These are phyloP conservation scores for Termitomyces sp. DNA, from an alignment of 768 basidiomycete species.

Conservation along the genomic window DNA sequence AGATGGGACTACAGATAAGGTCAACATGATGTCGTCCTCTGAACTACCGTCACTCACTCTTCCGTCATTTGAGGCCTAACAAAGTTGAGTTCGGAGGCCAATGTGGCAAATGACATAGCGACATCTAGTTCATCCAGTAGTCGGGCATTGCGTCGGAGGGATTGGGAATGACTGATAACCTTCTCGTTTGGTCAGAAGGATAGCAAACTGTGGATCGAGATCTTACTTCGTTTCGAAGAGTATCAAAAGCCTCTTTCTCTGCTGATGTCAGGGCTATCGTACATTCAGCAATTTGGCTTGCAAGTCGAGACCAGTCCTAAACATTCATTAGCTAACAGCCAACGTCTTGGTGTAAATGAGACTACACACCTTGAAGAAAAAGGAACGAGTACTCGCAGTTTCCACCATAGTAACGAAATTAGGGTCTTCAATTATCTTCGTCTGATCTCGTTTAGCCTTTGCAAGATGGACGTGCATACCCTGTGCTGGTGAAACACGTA, in stretches of 20 bases:
- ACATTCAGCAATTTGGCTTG: conserved; percentile 58
- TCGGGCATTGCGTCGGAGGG: conserved; percentile 68
- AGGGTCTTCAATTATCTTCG: conserved; percentile 37
- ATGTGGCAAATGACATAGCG: conserved; percentile 69
- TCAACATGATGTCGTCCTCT: background rate
- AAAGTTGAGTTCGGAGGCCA: conserved; percentile 76
- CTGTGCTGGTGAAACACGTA: conserved; percentile 61
- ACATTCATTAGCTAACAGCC: background rate
- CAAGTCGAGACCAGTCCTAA: conserved; percentile 74
- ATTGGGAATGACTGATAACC: conserved; percentile 55
- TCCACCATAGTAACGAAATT: conserved; percentile 57
- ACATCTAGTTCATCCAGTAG: conserved; percentile 89
- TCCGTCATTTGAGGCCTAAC: conserved; percentile 65
- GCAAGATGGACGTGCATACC: conserved; percentile 75
- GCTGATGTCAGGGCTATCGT: conserved; percentile 43
- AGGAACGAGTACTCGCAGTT: conserved; percentile 60
- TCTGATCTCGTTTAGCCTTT: conserved; percentile 57
- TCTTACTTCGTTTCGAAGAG: conserved; percentile 59
- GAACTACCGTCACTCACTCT: conserved; percentile 42
- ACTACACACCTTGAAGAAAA: conserved; percentile 53
- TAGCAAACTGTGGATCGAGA: background rate
- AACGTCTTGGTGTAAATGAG: background rate
- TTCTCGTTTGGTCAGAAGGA: conserved; percentile 20
- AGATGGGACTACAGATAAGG: conserved; percentile 36
- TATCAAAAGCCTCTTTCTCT: conserved; percentile 73